Conservation (phyloP, 192 early-diverging fungal genomes). For the Linnemannia elongata region DNA sequence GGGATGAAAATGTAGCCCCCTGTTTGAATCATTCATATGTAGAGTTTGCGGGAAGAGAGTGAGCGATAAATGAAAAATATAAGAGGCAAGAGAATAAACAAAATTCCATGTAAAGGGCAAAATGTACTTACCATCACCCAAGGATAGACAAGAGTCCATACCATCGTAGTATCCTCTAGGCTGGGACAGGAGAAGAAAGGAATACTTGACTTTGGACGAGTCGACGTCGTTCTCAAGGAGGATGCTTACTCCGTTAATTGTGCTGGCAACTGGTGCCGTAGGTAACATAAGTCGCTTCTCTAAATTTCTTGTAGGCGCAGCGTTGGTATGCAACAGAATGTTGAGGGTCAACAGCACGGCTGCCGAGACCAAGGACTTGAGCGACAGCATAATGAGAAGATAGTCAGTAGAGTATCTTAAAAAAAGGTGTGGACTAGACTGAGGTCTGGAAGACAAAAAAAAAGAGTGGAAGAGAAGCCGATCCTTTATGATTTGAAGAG, state of each 20-base stretch:
- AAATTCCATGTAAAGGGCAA: background rate
- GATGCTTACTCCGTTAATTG: background rate
- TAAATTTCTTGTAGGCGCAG: background rate
- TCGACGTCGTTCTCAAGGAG: conserved; percentile 12
- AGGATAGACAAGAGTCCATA: conserved; percentile 1
- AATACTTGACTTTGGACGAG: background rate
- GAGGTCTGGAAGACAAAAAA: no score
- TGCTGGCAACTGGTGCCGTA: background rate
- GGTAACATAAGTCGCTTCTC: conserved; percentile 9
- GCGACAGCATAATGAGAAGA: no score
- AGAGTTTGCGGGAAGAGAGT: background rate
- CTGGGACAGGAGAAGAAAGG: conserved; percentile 12
- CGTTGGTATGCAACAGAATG: background rate
- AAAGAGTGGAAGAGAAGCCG: no score
- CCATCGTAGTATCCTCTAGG: conserved; percentile 13
- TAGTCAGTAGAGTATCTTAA: no score
- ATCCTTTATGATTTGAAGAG: no score
- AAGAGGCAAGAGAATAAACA: background rate
- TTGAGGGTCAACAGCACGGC: no score
- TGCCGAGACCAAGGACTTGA: no score
- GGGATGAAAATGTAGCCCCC: conserved; percentile 21
- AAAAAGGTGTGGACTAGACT: no score
- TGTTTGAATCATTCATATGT: background rate
- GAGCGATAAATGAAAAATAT: background rate
- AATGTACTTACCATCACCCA: conserved; percentile 1